A percentile compares a stretch with the other conserved stretches of the same genome.
Evolutionary conservation across 805 yeast genomes (phyloP).

Genomic region (Monosporozyma servazzii): DNA sequence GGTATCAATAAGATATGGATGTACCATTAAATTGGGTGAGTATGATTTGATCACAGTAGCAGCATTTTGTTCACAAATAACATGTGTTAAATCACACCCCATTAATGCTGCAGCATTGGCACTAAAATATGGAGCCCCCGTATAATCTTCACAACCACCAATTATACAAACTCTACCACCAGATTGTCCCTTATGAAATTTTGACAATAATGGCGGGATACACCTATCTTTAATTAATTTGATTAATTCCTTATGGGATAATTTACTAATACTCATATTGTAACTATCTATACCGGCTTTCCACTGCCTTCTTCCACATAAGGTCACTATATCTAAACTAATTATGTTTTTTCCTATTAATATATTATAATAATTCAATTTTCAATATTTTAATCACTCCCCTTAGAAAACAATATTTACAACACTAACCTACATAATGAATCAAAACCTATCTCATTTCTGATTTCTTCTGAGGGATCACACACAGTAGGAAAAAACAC

Average conservation of each 20-base stretch:
- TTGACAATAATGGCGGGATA: conserved; percentile 66
- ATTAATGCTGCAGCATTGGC: conserved; percentile 74
- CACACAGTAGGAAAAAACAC: no score
- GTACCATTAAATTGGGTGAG: conserved; percentile 92
- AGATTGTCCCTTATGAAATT: conserved; percentile 81
- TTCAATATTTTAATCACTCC: no score
- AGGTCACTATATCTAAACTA: background rate
- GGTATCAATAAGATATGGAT: conserved; percentile 60
- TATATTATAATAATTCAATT: no score
- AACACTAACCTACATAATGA: no score
- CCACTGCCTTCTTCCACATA: no score
- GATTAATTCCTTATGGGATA: conserved; percentile 36
- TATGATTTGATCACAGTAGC: conserved; percentile 76
- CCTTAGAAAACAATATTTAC: no score
- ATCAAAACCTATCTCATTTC: no score
- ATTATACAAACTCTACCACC: conserved; percentile 84
- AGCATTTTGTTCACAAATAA: conserved; percentile 76
- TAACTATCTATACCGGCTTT: no score
- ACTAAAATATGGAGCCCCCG: conserved; percentile 93
- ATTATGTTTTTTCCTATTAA: no score
- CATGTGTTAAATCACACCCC: conserved; percentile 85
- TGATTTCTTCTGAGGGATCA: no score
- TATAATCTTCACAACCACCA: conserved; percentile 93
- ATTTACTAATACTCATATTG: conserved; percentile 2
- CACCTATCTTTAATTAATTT: conserved; percentile 39